These are phyloP conservation scores for Solanum hybrid DNA, from an alignment of 305 asterid species.

Conservation along the genomic window DNA sequence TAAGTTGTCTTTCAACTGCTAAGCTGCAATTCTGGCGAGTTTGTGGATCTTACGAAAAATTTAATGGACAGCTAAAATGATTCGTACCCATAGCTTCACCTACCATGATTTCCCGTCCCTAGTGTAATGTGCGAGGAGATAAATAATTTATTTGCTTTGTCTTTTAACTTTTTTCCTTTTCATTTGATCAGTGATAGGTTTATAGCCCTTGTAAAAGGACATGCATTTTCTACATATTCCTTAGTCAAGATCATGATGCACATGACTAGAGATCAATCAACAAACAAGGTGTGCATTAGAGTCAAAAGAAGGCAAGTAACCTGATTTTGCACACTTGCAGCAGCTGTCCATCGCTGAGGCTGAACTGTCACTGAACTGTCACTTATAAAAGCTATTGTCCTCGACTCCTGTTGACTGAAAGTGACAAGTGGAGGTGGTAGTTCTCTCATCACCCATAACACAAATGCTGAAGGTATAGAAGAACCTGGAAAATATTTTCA, in stretches of 20 bases:
- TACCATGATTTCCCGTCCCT: background rate
- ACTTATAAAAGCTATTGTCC: conserved; percentile 55
- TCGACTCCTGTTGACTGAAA: conserved; percentile 44
- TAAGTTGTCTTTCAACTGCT: background rate
- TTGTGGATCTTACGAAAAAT: background rate
- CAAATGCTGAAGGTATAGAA: conserved; percentile 82
- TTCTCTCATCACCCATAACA: conserved; percentile 88
- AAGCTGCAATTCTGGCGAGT: background rate
- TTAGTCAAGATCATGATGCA: background rate
- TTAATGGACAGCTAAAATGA: background rate
- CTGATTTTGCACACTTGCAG: conserved; percentile 61
- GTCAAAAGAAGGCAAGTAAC: conserved; percentile 20
- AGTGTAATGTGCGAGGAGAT: background rate
- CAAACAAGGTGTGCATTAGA: background rate
- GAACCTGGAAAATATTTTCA: conserved; percentile 42
- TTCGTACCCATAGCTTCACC: background rate
- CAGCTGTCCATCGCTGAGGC: conserved; percentile 60
- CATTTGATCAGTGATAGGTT: background rate
- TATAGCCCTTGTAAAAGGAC: background rate
- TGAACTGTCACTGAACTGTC: conserved; percentile 43
- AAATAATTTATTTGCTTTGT: background rate
- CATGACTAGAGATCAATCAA: background rate
- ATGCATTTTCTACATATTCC: background rate
- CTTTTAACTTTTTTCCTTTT: background rate
- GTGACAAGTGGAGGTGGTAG: conserved; percentile 52